These are phyloP conservation scores for Corylus americana DNA, from an alignment of 306 rosid genomes.

Conservation along the genomic window DNA sequence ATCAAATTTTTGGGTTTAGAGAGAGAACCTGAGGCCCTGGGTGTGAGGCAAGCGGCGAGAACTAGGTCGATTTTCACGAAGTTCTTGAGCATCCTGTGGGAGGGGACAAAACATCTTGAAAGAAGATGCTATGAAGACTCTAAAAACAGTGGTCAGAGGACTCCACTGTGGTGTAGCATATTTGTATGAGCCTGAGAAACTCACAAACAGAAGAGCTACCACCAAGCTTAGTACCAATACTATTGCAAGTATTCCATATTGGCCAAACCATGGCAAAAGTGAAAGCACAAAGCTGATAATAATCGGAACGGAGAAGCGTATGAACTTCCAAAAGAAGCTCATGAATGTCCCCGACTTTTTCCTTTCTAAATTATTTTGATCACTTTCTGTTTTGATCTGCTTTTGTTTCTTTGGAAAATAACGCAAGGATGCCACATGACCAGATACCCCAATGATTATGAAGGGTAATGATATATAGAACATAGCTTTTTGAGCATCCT, in stretches of 20 bases:
- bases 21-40: no score
- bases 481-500: background rate
- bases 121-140: slow-evolving; percentile 31
- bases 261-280: slow-evolving; percentile 24
- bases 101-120: slow-evolving; percentile 1
- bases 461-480: slow-evolving; percentile 10
- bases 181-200: background rate
- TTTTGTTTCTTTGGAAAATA: background rate
- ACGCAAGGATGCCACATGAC: background rate
- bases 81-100: background rate
- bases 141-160: slow-evolving; percentile 24
- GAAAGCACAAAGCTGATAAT: background rate
- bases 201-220: slow-evolving; percentile 27
- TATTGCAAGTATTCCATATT: slow-evolving; percentile 22
- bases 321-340: no score
- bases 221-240: background rate
- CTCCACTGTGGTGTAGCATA: slow-evolving; percentile 14
- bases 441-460: background rate
- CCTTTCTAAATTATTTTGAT: no score
- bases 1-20: no score
- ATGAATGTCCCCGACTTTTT: background rate
- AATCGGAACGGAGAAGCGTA: no score
- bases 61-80: background rate
- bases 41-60: background rate
- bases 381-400: background rate